phyloP scores from a whole-genome alignment of 306 rosid species.

The Castanea sativa region DNA sequence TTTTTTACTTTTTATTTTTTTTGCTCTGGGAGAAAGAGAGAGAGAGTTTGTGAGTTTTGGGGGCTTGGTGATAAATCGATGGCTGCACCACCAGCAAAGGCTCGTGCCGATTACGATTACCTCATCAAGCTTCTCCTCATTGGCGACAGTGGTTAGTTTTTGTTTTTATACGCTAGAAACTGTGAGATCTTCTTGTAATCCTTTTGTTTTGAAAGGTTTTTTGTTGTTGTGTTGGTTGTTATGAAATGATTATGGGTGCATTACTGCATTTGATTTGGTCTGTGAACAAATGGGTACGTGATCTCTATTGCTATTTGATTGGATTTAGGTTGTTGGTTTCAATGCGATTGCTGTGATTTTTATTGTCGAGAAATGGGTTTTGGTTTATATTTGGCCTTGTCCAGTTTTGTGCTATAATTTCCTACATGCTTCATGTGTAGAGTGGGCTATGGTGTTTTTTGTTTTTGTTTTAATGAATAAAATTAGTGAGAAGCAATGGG shows the following conservation, averaged over 20 bases:
- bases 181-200: background rate
- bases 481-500: background rate
- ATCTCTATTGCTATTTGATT: background rate
- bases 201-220: background rate
- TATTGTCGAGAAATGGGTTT: background rate
- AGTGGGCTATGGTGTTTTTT: background rate
- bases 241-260: background rate
- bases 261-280: background rate
- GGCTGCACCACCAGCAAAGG: slow-evolving; percentile 72
- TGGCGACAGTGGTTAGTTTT: slow-evolving; percentile 77
- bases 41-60: slow-evolving; percentile 17
- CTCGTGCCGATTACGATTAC: slow-evolving; percentile 90
- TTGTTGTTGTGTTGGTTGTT: slow-evolving; percentile 5
- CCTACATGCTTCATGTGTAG: background rate
- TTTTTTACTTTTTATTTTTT: background rate
- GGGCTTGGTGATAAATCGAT: slow-evolving; percentile 33
- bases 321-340: background rate
- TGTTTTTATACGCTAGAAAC: slow-evolving; percentile 2
- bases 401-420: background rate
- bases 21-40: slow-evolving; percentile 6
- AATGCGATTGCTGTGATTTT: background rate
- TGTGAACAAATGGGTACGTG: background rate
- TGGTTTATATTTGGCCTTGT: background rate
- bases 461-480: background rate
- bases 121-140: slow-evolving; percentile 89